Conservation (phyloP, 352 stramenopile genomes). For the Pythium monospermum region DNA sequence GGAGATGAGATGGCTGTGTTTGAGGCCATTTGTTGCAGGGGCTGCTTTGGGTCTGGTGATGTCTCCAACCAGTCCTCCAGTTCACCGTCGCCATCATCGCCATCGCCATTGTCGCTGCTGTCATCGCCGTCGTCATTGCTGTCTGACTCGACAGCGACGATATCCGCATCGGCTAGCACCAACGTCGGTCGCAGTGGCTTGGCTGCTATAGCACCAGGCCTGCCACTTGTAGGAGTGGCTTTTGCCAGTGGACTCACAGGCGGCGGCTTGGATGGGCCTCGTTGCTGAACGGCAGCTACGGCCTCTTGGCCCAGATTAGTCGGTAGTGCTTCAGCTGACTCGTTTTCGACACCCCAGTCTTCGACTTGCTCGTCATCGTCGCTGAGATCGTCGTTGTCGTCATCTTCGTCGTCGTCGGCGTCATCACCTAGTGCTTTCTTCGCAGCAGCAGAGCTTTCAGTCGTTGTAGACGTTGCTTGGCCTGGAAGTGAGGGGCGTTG, state of each 20-base stretch:
- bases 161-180: conserved; percentile 9
- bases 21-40: not conserved
- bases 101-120: conserved; percentile 11
- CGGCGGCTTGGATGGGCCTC: not conserved
- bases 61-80: conserved; percentile 56
- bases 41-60: not conserved
- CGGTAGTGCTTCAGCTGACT: not conserved
- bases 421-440: not conserved
- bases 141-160: conserved; percentile 13
- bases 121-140: conserved; percentile 17
- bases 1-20: not conserved
- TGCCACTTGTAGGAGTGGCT: not conserved
- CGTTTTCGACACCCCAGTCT: conserved; percentile 12
- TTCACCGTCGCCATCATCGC: conserved; percentile 33
- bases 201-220: too few species aligned
- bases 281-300: too few species aligned
- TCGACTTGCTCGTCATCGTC: conserved; percentile 21
- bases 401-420: conserved; percentile 15
- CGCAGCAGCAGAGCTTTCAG: not conserved
- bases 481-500: not conserved
- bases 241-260: not conserved
- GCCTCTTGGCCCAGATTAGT: too few species aligned
- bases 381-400: conserved; percentile 16
- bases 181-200: conserved; percentile 8
- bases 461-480: not conserved